Percentiles rank a stretch among this genome's conserved stretches.
These are phyloP conservation scores for Nakaseomyces delphensis DNA, from an alignment of 1,139 yeast species.

Conservation along the genomic window DNA sequence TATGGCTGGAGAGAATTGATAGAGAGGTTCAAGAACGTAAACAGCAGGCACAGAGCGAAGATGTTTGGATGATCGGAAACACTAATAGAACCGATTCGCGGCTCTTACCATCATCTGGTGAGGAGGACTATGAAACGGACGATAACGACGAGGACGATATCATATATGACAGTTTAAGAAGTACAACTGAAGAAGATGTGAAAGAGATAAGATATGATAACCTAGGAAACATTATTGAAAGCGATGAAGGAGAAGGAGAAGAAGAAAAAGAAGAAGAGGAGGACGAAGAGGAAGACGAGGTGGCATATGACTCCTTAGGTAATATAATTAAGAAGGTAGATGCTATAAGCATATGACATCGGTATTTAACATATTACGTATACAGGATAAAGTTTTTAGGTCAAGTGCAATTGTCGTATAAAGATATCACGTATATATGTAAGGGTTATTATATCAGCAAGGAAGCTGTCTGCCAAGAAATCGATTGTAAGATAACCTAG, in stretches of 20 bases:
- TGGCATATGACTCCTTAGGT: not conserved
- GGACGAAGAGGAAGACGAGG: slow-evolving; percentile 3
- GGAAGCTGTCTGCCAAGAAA: too few species aligned
- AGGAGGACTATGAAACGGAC: slow-evolving; percentile 24
- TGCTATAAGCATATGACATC: not conserved
- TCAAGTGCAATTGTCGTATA: not conserved
- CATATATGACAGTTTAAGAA: slow-evolving; percentile 25
- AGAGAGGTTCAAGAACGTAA: slow-evolving; percentile 60
- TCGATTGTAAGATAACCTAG: too few species aligned
- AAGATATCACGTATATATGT: not conserved
- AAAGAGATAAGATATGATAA: slow-evolving; percentile 16
- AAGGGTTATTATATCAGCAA: too few species aligned
- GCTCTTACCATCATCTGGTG: slow-evolving; percentile 16
- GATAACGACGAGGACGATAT: slow-evolving; percentile 23
- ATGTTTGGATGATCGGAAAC: slow-evolving; percentile 74
- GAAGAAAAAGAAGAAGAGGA: slow-evolving; percentile 6
- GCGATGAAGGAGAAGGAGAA: slow-evolving; percentile 9
- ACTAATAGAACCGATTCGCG: slow-evolving; percentile 41
- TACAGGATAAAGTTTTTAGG: not conserved
- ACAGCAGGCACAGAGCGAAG: slow-evolving; percentile 42
- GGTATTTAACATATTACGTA: not conserved
- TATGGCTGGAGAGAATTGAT: slow-evolving; percentile 63
- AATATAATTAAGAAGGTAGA: not conserved
- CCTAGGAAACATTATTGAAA: slow-evolving; percentile 21
- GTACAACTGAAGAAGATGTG: slow-evolving; percentile 15